phyloP scores from a whole-genome alignment of 78 protist genomes.

The Emiliania huxleyi region DNA sequence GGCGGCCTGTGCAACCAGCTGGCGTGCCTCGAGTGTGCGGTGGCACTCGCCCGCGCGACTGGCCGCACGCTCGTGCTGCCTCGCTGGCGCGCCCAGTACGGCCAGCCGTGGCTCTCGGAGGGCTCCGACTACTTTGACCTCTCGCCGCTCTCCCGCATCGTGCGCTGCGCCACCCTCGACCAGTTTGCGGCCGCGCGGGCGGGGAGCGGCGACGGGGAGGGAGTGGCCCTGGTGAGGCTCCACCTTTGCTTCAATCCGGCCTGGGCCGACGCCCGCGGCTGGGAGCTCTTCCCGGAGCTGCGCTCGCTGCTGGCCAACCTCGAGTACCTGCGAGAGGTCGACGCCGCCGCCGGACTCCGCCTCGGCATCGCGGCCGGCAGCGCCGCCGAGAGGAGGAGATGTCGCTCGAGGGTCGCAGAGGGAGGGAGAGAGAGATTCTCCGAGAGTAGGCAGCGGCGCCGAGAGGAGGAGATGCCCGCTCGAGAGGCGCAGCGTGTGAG shows the following conservation, averaged over 20 bases:
- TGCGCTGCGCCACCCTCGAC: background rate
- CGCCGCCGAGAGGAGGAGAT: too few species aligned
- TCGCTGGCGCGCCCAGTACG: background rate
- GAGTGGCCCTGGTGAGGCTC: background rate
- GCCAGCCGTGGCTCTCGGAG: background rate
- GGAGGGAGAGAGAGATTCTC: too few species aligned
- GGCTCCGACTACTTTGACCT: background rate
- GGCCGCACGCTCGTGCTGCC: background rate
- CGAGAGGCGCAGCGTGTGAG: too few species aligned
- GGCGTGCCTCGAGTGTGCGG: background rate
- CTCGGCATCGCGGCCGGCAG: too few species aligned
- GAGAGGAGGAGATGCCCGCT: too few species aligned
- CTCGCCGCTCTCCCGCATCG: background rate
- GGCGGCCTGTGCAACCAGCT: background rate
- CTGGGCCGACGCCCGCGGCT: background rate
- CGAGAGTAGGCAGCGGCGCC: too few species aligned
- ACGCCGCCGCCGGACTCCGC: too few species aligned
- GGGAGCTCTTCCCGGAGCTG: background rate
- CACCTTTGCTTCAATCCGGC: background rate
- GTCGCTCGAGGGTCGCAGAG: too few species aligned
- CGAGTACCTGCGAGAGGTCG: background rate
- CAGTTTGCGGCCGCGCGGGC: background rate
- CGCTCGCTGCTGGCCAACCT: background rate
- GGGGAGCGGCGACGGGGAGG: background rate
- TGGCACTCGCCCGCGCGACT: background rate